These are phyloP conservation scores for Xylaria flabelliformis DNA, from an alignment of 495 filamentous ascomycete genomes.

Conservation along the genomic window DNA sequence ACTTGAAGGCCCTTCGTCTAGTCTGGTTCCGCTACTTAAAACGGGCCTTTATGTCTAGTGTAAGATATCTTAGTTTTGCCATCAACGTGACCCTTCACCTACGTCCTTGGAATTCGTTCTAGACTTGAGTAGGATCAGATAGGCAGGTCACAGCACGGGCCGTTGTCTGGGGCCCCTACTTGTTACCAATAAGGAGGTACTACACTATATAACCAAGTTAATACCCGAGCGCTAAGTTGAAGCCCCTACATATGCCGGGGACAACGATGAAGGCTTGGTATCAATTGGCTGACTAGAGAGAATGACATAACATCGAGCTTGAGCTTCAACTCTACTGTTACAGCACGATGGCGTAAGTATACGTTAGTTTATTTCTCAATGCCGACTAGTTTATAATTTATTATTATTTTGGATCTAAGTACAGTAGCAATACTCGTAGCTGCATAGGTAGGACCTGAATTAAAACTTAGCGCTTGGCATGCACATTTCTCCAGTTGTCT, in stretches of 20 bases:
- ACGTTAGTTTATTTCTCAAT: not conserved
- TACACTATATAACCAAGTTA: conserved; percentile 1
- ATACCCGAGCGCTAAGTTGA: conserved; percentile 26
- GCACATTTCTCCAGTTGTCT: conserved; percentile 10
- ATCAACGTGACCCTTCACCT: conserved; percentile 12
- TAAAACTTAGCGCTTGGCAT: conserved; percentile 25
- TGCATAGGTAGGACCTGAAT: not conserved
- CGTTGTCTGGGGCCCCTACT: conserved; percentile 2
- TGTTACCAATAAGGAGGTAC: conserved; percentile 20
- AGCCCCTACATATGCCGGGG: conserved; percentile 5
- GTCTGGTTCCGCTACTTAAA: conserved; percentile 5
- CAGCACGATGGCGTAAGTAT: not conserved
- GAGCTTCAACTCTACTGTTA: not conserved
- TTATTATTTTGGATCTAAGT: not conserved
- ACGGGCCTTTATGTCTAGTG: not conserved
- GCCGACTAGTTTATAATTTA: not conserved
- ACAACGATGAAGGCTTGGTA: conserved; percentile 2
- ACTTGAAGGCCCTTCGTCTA: not conserved
- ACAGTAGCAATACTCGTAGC: not conserved
- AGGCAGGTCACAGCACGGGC: conserved; percentile 19
- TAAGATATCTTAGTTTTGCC: not conserved
- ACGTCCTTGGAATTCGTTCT: not conserved
- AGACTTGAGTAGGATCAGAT: conserved; percentile 12
- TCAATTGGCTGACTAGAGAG: conserved; percentile 1
- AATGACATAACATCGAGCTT: not conserved